Evolutionary conservation across 2,329 filamentous ascomycete species (phyloP), one percentile per base, ranked within the genome.

Genomic region (Daldinia sp.): DNA sequence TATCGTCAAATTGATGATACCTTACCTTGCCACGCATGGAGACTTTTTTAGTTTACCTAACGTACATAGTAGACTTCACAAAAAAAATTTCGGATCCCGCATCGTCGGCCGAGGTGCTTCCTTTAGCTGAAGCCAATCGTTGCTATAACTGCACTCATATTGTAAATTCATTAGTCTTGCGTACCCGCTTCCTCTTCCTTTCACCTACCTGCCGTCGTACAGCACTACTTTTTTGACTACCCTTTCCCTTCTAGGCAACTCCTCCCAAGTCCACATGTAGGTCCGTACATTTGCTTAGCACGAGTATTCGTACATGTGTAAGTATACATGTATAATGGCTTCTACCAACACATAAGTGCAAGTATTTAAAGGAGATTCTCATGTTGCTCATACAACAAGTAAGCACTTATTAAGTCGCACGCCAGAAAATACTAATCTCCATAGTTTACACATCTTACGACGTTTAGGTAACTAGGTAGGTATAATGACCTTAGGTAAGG

Each of bases 51-150:
- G 11, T 55, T 35, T 51, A 35, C 30, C 19, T 23, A 41, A 30
- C 32, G 55, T n/a, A n/a, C n/a, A n/a, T n/a, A n/a, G n/a, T 27
- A 27, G 21, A 45, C n/a, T 45, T 45, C 13, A 45, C 25, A 41
- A 45, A 15, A n/a, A n/a, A n/a, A n/a, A n/a, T n/a, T n/a, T 66
- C 61, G 61, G 64, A 55, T 52, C 64, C 64, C 61, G 64, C 41
- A 39, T 10, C 25, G 39, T 64, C 64, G 64, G 61, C 64, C 58
- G 61, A 67, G 47, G 58, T 37, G 53, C 30, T 52, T 58, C 45
- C 41, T 45, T 48, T 53, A 52, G 43, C 47, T 52, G 21, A 61
- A 49, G 29, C 23, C 39, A 25, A 23, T 25, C n/a, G 34, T 39
- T 48, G 23, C 41, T 37, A 58, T 50, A 35, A 39, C 23, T 41